Evolutionary conservation across 2,329 filamentous ascomycete species (phyloP), one percentile per base, ranked within the genome.

Genomic region (Zarea fungicola): DNA sequence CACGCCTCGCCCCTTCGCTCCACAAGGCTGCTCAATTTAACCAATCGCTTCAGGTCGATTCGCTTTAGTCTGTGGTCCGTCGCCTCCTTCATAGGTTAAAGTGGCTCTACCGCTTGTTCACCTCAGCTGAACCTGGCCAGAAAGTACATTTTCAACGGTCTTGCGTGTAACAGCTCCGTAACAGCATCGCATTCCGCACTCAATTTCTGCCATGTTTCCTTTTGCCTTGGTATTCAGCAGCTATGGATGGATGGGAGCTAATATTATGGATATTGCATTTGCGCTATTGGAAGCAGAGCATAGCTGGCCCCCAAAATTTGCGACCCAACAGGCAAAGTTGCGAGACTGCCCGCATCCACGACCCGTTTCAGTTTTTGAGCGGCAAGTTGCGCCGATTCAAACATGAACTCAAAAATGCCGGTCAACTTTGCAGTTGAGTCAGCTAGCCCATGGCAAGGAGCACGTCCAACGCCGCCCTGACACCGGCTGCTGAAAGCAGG

Each of bases 401-500:
- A 42, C n/a, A n/a, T n/a, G n/a, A n/a, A n/a, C n/a, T n/a, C n/a
- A n/a, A n/a, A 32, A 14, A 7, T 23, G 35, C 18, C 3, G 25
- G 14, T 26, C 19, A 34, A 21, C 37, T 11, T 29, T 18, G 7
- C 6, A 34, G n/a, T n/a, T 31, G 31, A 42, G 46, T 49, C 46
- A 49, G 39, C 39, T 49, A 39, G 21, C 18, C 22, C 29, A 36
- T 36, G 36, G 32, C 31, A 25, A 42, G 46, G 36, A 39, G 9
- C 46, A 42, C 39, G 31, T n/a, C 10, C 35, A 22, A 34, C 29
- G 39, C 26, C 35, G 43, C 6, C 25, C 21, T 31, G 35, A 50
- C 48, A n/a, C 13, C 40, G 11, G 22, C 35, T 29, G 48, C 48
- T 50, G 48, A 50, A 50, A 50, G 45, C 48, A 50, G 48, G 48